Percentiles rank a stretch among this genome's conserved stretches.
These are phyloP conservation scores for Russula vinacea DNA, from an alignment of 768 basidiomycete genomes.

Conservation along the genomic window DNA sequence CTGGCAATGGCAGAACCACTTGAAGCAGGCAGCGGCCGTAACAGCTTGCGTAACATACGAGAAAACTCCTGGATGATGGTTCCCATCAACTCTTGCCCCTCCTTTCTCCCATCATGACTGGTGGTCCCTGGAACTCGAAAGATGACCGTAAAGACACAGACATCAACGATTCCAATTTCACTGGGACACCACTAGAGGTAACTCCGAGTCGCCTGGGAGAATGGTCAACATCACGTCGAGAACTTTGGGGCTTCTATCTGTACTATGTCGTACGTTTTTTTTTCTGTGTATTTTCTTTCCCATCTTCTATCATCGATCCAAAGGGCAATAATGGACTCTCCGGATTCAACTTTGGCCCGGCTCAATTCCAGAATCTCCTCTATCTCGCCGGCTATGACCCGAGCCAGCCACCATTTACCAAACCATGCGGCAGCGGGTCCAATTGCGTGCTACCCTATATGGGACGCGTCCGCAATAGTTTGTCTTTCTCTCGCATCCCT, in stretches of 20 bases:
- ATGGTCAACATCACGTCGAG: constrained; percentile 31
- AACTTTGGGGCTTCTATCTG: constrained; percentile 57
- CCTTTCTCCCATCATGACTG: constrained; percentile 71
- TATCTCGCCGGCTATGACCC: constrained; percentile 74
- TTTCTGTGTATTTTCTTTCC: neutral
- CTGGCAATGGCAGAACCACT: neutral
- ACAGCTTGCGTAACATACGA: too few species aligned
- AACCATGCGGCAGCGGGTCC: constrained; percentile 47
- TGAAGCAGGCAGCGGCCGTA: neutral
- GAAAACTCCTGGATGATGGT: constrained; percentile 40
- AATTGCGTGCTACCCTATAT: constrained; percentile 66
- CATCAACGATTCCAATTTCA: neutral
- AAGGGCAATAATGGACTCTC: constrained; percentile 66
- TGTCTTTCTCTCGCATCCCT: constrained; percentile 31
- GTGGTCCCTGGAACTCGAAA: neutral
- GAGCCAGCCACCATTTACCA: constrained; percentile 50
- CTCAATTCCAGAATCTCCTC: constrained; percentile 71
- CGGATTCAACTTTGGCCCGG: constrained; percentile 70
- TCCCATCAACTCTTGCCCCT: constrained; percentile 83
- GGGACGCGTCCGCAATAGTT: constrained; percentile 58
- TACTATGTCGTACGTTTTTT: constrained; percentile 47
- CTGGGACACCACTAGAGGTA: neutral
- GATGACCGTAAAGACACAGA: neutral
- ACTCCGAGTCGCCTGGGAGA: neutral
- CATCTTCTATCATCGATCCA: neutral